Evolutionary conservation across 2,329 filamentous ascomycete genomes (phyloP).

Genomic region (Calonectria multiphialidica): DNA sequence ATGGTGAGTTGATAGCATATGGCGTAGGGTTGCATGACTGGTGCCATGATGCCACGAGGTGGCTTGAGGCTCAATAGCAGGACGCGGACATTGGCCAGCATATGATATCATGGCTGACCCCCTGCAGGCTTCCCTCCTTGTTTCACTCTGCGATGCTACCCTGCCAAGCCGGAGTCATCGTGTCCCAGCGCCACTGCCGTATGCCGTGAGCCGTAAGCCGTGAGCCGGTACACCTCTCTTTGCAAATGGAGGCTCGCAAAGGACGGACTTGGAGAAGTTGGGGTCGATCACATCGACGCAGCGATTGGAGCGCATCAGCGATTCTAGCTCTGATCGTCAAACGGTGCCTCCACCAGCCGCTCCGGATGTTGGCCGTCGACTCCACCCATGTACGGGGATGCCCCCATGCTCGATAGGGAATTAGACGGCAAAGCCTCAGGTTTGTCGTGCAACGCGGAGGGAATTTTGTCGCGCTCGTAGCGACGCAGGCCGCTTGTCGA

Average conservation of each 20-base stretch:
- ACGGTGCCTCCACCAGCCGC: conserved; percentile 1
- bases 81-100: conserved; percentile 16
- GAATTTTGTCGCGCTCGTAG: background rate
- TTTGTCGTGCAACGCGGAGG: background rate
- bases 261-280: background rate
- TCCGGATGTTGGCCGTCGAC: background rate
- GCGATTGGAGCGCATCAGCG: conserved; percentile 41
- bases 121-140: conserved; percentile 10
- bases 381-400: background rate
- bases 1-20: background rate
- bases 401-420: conserved; percentile 2
- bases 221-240: background rate
- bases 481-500: background rate
- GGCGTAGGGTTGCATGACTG: background rate
- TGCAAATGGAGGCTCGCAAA: background rate
- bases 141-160: conserved; percentile 22
- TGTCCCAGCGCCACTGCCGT: background rate
- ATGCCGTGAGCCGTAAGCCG: conserved; percentile 17
- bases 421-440: background rate
- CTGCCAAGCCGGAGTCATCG: background rate
- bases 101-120: conserved; percentile 35
- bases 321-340: conserved; percentile 29
- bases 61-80: conserved; percentile 18
- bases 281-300: background rate
- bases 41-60: conserved; percentile 17